Conservation (phyloP, 352 stramenopile genomes). For the Pythium grandisporangium region DNA sequence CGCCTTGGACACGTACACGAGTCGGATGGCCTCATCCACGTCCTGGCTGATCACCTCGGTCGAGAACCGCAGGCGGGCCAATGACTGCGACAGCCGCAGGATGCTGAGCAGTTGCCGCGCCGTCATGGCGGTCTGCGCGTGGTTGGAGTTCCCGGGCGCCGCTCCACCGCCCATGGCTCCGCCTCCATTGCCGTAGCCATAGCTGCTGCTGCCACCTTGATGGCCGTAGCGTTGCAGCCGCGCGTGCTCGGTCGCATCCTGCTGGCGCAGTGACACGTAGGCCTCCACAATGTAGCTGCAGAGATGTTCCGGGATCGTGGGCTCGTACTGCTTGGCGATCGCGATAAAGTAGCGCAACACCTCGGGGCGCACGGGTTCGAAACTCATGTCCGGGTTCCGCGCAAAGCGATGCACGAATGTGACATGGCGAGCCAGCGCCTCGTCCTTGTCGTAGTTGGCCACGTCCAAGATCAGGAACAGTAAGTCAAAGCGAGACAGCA, state of each 20-base stretch:
- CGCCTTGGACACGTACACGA: constrained; percentile 97
- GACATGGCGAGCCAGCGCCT: constrained; percentile 87
- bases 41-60: constrained; percentile 94
- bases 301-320: constrained; percentile 88
- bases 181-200: constrained; percentile 18
- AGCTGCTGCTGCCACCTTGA: too few relatives aligned
- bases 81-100: constrained; percentile 94
- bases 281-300: constrained; percentile 98
- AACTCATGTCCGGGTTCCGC: constrained; percentile 87
- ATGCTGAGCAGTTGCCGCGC: constrained; percentile 98
- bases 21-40: constrained; percentile 95
- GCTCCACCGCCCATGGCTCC: too few relatives aligned
- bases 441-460: constrained; percentile 90
- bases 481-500: constrained; percentile 99
- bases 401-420: constrained; percentile 89
- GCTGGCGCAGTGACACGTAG: constrained; percentile 95
- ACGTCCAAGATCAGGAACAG: constrained; percentile 98
- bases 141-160: too few relatives aligned
- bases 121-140: constrained; percentile 97
- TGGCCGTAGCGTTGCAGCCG: constrained; percentile 65
- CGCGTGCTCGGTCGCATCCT: constrained; percentile 83
- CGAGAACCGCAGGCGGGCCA: constrained; percentile 95
- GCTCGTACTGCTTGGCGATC: constrained; percentile 83
- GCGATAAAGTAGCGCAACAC: constrained; percentile 88
- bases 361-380: constrained; percentile 87